A percentile compares a stretch with the other conserved stretches of the same genome.
These are phyloP conservation scores for Arabidopsis thaliana DNA, from an alignment of 345 rosid species.

Conservation along the genomic window DNA sequence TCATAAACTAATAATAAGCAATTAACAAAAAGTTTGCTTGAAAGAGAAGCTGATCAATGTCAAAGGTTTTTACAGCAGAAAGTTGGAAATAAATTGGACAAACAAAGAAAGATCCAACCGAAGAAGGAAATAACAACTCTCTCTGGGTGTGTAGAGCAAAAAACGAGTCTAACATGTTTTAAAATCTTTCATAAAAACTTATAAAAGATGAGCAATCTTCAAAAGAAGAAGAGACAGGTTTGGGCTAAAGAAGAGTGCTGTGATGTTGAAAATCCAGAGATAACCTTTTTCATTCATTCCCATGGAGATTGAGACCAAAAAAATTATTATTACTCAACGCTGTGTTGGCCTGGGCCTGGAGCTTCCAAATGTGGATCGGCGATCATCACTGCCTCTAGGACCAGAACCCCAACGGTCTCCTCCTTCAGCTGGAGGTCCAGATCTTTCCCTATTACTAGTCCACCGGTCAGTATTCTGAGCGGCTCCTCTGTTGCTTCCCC, in stretches of 20 bases:
- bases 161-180: conserved; percentile 34
- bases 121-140: conserved; percentile 7
- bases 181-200: conserved; percentile 29
- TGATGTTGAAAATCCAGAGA: conserved; percentile 20
- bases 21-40: neutral
- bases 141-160: conserved; percentile 41
- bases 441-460: conserved; percentile 39
- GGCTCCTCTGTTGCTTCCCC: conserved; percentile 52
- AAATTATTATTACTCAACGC: conserved; percentile 26
- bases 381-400: conserved; percentile 54
- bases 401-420: conserved; percentile 60
- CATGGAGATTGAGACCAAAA: conserved; percentile 30
- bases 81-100: neutral
- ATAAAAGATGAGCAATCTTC: conserved; percentile 36
- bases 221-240: conserved; percentile 14
- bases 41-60: conserved; percentile 20
- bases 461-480: conserved; percentile 49
- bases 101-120: conserved; percentile 16
- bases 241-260: neutral
- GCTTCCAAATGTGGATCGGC: conserved; percentile 50
- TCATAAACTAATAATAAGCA: neutral
- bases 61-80: conserved; percentile 20
- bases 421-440: conserved; percentile 48
- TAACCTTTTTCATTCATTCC: conserved; percentile 33
- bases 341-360: conserved; percentile 51